Evolutionary conservation across 345 rosid genomes (phyloP), one percentile per base, ranked within the genome.

Genomic region (Brassica nigra): DNA sequence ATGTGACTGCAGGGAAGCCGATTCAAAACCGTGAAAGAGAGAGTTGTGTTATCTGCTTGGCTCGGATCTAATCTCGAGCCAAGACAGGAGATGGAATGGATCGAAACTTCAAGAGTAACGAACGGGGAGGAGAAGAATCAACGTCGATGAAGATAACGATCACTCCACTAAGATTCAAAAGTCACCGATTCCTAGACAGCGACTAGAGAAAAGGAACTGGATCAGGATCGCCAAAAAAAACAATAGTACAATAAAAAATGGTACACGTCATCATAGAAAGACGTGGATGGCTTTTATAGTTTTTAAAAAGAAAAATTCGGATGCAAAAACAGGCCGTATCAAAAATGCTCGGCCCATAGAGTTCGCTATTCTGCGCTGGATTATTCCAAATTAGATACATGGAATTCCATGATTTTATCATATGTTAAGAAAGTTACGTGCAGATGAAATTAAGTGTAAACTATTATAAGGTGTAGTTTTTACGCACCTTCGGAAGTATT

Each of bases 61-160:
- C 97, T 88, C 92, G 90, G 97, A 94, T 92, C 91, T 87, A 18
- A 18, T 18, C 18, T 18, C 92, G 93, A 94, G 97, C 97, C 98
- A 89, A 92, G 90, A 73, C 92, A 87, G 86, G 77, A 76, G 83
- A 77, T 76, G 78, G 30, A 73, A 86, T 70, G 65, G 76, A 75
- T 63, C 62, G 66, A 54, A 75, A 39, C 62, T 75, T 62, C 73
- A 75, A 68, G 31, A 6, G 27, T 11, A 3, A 30, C 52, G 33
- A 33, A 66, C 58, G 18, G 66, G 23, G 0, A 18, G 18, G 29
- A 9, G 5, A 29, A 65, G 65, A 31, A 4, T 27, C 42, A 33
- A 71, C 62, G 68, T 64, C 59, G 70, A 79, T 31, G 33, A 23
- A 62, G 75, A 79, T 68, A 75, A 80, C 79, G 72, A 75, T 80